These are phyloP conservation scores for Sutorius eximius DNA, from an alignment of 1,284 basidiomycete genomes.

Conservation along the genomic window DNA sequence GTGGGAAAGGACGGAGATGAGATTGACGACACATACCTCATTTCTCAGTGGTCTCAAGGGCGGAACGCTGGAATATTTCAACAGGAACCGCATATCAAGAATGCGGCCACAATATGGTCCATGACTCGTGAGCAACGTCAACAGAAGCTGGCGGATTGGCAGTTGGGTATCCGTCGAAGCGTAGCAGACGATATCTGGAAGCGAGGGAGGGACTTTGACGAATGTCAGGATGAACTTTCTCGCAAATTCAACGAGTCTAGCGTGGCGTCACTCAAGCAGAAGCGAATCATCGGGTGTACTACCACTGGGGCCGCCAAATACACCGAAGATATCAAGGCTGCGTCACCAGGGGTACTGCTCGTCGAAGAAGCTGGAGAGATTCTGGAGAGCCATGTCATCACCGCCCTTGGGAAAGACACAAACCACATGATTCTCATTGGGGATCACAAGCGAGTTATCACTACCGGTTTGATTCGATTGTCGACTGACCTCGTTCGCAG, in stretches of 20 bases:
- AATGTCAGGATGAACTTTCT: conserved; percentile 37
- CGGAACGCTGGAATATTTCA: conserved; percentile 45
- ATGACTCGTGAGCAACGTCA: conserved; percentile 38
- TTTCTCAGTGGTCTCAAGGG: conserved; percentile 47
- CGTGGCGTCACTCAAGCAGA: conserved; percentile 38
- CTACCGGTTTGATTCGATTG: not conserved
- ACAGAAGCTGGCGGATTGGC: conserved; percentile 41
- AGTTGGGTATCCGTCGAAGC: conserved; percentile 38
- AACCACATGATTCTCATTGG: conserved; percentile 63
- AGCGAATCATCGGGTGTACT: conserved; percentile 62
- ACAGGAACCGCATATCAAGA: conserved; percentile 24
- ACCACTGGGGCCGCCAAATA: conserved; percentile 68
- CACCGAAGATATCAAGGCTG: conserved; percentile 44
- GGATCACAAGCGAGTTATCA: conserved; percentile 58
- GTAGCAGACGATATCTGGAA: conserved; percentile 37
- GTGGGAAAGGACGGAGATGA: conserved; percentile 44
- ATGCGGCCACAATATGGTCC: conserved; percentile 43
- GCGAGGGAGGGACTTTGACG: conserved; percentile 43
- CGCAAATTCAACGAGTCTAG: conserved; percentile 40
- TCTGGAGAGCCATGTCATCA: conserved; percentile 62
- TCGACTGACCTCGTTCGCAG: conserved; percentile 33
- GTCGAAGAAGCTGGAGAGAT: conserved; percentile 75
- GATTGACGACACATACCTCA: conserved; percentile 38
- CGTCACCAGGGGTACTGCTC: conserved; percentile 50
- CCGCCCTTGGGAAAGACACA: conserved; percentile 47